Conservation (phyloP, 768 basidiomycete genomes). For the Pleurotus sapidus region DNA sequence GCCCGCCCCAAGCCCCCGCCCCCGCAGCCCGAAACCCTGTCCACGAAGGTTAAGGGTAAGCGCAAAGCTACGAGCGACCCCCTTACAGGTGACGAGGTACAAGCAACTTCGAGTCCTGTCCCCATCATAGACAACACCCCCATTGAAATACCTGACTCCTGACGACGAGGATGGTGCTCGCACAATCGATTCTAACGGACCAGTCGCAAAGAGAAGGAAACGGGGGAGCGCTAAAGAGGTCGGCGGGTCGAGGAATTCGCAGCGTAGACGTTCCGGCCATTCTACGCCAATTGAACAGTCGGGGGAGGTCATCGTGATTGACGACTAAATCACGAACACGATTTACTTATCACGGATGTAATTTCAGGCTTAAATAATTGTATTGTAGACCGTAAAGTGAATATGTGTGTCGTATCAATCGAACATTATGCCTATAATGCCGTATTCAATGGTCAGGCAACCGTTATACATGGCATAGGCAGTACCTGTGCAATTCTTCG, state of each 20-base stretch:
- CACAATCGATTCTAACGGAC: not conserved
- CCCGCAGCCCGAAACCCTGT: conserved; percentile 18
- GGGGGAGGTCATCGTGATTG: conserved; percentile 46
- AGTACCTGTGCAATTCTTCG: conserved; percentile 48
- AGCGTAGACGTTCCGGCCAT: conserved; percentile 9
- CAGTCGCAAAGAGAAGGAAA: conserved; percentile 32
- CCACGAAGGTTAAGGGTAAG: conserved; percentile 34
- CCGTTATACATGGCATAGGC: not conserved
- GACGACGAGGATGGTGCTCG: conserved; percentile 16
- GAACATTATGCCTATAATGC: conserved; percentile 2
- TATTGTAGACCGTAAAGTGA: not conserved
- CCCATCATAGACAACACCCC: conserved; percentile 10
- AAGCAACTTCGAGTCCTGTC: not conserved
- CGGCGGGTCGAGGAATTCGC: conserved; percentile 11
- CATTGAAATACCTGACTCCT: conserved; percentile 27
- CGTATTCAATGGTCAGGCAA: not conserved
- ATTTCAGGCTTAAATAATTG: not conserved
- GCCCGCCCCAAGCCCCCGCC: conserved; percentile 48
- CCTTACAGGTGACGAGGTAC: conserved; percentile 13
- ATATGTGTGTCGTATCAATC: not conserved
- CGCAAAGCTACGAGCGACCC: conserved; percentile 15
- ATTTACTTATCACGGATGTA: not conserved
- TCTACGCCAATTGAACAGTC: conserved; percentile 14
- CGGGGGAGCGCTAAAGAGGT: conserved; percentile 16
- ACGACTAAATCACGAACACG: conserved; percentile 22